Evolutionary conservation across 352 stramenopile genomes (phyloP), one percentile per base, ranked within the genome.

Genomic region (Thraustochytrium sp.): DNA sequence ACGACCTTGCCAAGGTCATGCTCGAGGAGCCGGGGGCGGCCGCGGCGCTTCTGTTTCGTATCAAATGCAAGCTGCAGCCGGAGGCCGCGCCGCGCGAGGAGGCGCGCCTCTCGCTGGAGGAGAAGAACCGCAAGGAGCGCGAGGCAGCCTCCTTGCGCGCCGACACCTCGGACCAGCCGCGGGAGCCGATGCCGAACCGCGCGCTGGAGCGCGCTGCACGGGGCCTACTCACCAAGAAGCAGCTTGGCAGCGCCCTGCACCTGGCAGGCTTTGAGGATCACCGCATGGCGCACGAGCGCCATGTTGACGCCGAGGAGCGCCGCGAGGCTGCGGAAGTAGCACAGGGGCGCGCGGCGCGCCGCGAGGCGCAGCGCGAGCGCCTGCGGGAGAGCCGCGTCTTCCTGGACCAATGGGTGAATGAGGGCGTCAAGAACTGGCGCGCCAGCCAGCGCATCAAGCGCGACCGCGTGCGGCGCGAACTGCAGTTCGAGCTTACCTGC

Each of bases 401-500:
- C 34, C 42, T 85, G 64, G 49, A 64, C 26, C 36, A 29, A 0
- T 85, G 77, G 77, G 82, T 85, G 23, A 29, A 77, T 21, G 23
- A 38, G 21, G 77, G 77, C 77, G 72, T 72, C 8, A 8, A 26
- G 3, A 36, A 51, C 56, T 85, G 77, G 77, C 3, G 29, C 0
- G 29, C 48, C 3, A 80, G 65, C 26, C 62, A 82, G 31, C 8
- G 5, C 16, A 44, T 78, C 3, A 80, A 85, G 37, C 3, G 8
- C 23, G 38, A 80, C 44, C 61, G 77, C 16, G 34, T 82, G 3
- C 56, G 48, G 8, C 48, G 49, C 29, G 77, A 85, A n/a, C 63
- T 85, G 8, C 34, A 76, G 37, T 85, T 72, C 48, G 77, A 85
- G 63, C 64, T 85, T 5, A 46, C 77, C 11, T 65, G 68, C 23